Evolutionary conservation across 1,284 basidiomycete genomes (phyloP), one percentile per base, ranked within the genome.

Genomic region (Lentinus polychrous): DNA sequence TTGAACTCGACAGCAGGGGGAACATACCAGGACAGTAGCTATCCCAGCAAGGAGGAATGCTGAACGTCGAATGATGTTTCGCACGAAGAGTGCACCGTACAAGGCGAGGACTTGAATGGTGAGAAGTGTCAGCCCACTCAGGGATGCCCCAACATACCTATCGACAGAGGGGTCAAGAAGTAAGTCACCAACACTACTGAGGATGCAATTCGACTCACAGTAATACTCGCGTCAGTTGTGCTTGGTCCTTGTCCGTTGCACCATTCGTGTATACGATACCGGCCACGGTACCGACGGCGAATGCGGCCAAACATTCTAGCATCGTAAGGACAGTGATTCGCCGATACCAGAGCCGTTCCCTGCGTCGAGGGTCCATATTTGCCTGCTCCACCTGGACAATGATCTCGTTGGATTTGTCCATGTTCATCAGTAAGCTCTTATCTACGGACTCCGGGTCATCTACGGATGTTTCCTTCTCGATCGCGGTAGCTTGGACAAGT

Each of bases 401-500:
- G 35, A 32, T 14, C 4, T 24, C n/a, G 15, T 14, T 4, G 23
- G 8, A 27, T 11, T 10, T 15, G 10, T 43, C 24, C 24, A 15
- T 11, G 22, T 43, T 14, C 24, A 15, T 11, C 10, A n/a, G 12
- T 3, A 17, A 24, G 8, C 5, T 23, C 14, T 27, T 24, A 20
- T 35, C 37, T 15, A 22, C 37, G 31, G 37, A 11, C 23, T 49
- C 34, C 12, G 35, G 12, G 12, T 15, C 14, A 33, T 23, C 8
- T 27, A 48, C 32, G 2, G 8, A 15, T 10, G 23, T 3, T 17
- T 8, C 11, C 27, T 17, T 17, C 12, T 2, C 8, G 18, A n/a
- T 11, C 11, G 53, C 47, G 5, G 64, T 66, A 22, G 61, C 52
- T 42, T 60, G 56, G 27, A 68, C 63, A 37, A 68, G 59, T 35